Evolutionary conservation across 2,329 filamentous ascomycete species (phyloP).

Genomic region (Aspergillus sp.): DNA sequence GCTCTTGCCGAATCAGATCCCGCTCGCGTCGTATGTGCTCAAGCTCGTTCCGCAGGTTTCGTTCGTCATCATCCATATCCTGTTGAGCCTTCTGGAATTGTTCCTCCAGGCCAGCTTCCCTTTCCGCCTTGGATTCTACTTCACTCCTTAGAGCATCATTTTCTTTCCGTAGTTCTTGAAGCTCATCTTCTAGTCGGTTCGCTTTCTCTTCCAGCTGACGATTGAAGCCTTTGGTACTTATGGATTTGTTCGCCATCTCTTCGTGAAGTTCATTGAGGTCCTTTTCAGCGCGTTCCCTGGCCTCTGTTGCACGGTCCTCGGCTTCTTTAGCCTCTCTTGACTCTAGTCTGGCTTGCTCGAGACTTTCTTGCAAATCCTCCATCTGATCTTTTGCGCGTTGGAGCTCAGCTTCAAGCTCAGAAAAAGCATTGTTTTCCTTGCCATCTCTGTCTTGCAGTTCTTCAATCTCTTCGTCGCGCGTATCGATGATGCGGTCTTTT

Average conservation of each 20-base stretch:
- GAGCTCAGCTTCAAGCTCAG: conserved; percentile 44
- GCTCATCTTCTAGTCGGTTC: conserved; percentile 57
- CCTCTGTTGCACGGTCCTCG: conserved; percentile 44
- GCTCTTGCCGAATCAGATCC: conserved; percentile 40
- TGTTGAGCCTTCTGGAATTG: conserved; percentile 35
- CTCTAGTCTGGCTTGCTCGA: conserved; percentile 31
- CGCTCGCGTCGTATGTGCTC: conserved; percentile 37
- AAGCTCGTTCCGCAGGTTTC: conserved; percentile 36
- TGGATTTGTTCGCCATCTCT: conserved; percentile 70
- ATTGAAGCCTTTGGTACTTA: conserved; percentile 64
- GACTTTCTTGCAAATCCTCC: conserved; percentile 36
- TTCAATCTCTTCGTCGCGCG: conserved; percentile 68
- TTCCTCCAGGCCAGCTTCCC: conserved; percentile 44
- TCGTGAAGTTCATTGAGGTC: conserved; percentile 59
- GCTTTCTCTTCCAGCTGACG: conserved; percentile 67
- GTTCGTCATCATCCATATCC: conserved; percentile 30
- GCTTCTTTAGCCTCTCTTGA: conserved; percentile 37
- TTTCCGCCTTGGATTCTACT: conserved; percentile 36
- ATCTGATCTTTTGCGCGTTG: conserved; percentile 38
- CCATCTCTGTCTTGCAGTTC: conserved; percentile 47
- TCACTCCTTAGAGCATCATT: conserved; percentile 37
- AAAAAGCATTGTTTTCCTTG: conserved; percentile 35
- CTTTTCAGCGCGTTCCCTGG: conserved; percentile 44
- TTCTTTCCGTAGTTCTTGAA: conserved; percentile 46
- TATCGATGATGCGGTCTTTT: conserved; percentile 64